phyloP scores from a whole-genome alignment of 306 rosid genomes.

The Vigna unguiculata region DNA sequence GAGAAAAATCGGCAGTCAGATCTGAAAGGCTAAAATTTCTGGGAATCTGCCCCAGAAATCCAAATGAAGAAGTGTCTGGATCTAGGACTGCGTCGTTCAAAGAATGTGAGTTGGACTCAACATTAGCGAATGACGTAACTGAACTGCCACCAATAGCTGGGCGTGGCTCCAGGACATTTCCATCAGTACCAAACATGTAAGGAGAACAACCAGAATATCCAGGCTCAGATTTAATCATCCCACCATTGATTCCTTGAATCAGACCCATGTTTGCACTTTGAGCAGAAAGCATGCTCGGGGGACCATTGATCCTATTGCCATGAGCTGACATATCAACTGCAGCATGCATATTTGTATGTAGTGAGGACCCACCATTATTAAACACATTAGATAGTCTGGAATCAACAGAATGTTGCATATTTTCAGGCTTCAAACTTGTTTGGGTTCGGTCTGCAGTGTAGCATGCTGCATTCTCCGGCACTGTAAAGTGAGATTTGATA shows the following conservation, averaged over 20 bases:
- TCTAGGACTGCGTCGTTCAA: constrained; percentile 65
- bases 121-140: constrained; percentile 60
- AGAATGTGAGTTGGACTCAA: constrained; percentile 66
- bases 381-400: constrained; percentile 63
- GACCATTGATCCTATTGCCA: constrained; percentile 66
- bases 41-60: constrained; percentile 81
- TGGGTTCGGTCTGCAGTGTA: constrained; percentile 63
- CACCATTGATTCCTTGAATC: constrained; percentile 81
- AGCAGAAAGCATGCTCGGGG: constrained; percentile 61
- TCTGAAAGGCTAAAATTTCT: constrained; percentile 87
- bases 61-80: constrained; percentile 67
- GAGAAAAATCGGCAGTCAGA: constrained; percentile 81
- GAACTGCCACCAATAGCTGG: constrained; percentile 72
- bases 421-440: constrained; percentile 70
- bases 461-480: constrained; percentile 70
- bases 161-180: constrained; percentile 66
- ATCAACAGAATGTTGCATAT: constrained; percentile 67
- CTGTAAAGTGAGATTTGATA: constrained; percentile 47
- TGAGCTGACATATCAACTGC: constrained; percentile 64
- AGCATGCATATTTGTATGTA: constrained; percentile 68
- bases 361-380: constrained; percentile 72
- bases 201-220: constrained; percentile 73
- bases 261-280: constrained; percentile 69
- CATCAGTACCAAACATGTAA: constrained; percentile 68
- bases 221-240: constrained; percentile 75